Evolutionary conservation across 306 rosid species (phyloP).

Genomic region (Pyrus pyrifolia): DNA sequence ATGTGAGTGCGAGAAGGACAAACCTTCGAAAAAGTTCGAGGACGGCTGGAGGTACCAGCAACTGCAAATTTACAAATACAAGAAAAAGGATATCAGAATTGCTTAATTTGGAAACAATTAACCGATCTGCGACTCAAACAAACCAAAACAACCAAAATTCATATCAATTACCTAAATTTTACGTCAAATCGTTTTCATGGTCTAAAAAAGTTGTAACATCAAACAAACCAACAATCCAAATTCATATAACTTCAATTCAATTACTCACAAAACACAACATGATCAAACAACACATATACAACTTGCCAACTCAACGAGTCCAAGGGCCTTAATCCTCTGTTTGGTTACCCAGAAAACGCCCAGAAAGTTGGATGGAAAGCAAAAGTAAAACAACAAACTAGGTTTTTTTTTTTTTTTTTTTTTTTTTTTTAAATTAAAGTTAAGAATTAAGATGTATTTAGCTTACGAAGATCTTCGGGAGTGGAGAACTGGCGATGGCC

Average conservation of each 20-base stretch:
- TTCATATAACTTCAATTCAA: background rate
- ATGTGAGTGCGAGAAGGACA: background rate
- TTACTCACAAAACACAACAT: background rate
- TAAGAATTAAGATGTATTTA: background rate
- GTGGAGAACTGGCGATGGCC: constrained; percentile 92
- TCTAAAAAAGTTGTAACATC: background rate
- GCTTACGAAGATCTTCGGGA: constrained; percentile 73
- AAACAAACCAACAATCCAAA: background rate
- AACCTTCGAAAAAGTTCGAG: constrained; percentile 69
- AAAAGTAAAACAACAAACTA: background rate
- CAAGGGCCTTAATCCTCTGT: background rate
- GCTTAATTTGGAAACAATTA: no score
- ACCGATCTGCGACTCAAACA: background rate
- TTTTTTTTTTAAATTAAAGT: background rate
- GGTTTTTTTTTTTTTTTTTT: no score
- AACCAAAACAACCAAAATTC: background rate
- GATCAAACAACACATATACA: background rate
- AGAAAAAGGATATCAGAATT: background rate
- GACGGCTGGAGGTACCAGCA: constrained; percentile 82
- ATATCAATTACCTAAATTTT: no score
- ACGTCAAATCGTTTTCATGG: background rate
- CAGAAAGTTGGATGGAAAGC: background rate
- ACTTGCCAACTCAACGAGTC: background rate
- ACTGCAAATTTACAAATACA: constrained; percentile 33
- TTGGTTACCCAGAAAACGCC: background rate